Evolutionary conservation across 129 eudicot species (phyloP).

Genomic region (Deinandra increscens): DNA sequence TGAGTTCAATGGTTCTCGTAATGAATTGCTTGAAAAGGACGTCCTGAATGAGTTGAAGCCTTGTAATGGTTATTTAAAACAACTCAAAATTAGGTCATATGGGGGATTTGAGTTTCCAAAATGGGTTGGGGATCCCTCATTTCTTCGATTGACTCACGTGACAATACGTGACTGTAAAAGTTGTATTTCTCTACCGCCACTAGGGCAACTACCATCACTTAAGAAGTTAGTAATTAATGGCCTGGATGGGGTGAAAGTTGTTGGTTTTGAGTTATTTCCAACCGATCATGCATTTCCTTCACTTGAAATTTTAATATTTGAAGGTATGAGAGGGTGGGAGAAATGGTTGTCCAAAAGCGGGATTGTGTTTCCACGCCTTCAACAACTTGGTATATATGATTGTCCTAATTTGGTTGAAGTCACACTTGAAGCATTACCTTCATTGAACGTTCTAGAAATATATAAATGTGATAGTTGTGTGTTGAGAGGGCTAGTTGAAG

Average conservation of each 20-base stretch:
- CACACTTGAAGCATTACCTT: constrained; percentile 19
- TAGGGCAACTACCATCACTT: constrained; percentile 41
- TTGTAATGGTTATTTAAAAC: constrained; percentile 11
- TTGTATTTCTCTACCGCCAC: constrained; percentile 29
- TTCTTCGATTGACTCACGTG: no score
- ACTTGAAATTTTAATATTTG: constrained; percentile 33
- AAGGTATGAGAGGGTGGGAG: constrained; percentile 32
- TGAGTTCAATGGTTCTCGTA: background rate
- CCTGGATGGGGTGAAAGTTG: constrained; percentile 26
- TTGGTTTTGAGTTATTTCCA: constrained; percentile 37
- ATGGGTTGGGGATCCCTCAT: no score
- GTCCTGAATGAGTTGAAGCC: constrained; percentile 32
- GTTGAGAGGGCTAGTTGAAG: constrained; percentile 11
- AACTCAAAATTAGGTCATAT: constrained; percentile 25
- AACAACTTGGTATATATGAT: background rate
- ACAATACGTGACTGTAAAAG: no score
- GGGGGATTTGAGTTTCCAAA: no score
- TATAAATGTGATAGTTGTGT: background rate
- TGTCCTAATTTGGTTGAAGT: constrained; percentile 22
- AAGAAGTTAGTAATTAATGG: constrained; percentile 17
- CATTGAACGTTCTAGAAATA: background rate
- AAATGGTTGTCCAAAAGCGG: constrained; percentile 25
- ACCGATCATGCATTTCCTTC: constrained; percentile 26
- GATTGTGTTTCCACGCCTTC: constrained; percentile 21
- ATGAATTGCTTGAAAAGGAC: background rate